Evolutionary conservation across 2,329 filamentous ascomycete species (phyloP).

Genomic region (Paracoccidioides lutzii): DNA sequence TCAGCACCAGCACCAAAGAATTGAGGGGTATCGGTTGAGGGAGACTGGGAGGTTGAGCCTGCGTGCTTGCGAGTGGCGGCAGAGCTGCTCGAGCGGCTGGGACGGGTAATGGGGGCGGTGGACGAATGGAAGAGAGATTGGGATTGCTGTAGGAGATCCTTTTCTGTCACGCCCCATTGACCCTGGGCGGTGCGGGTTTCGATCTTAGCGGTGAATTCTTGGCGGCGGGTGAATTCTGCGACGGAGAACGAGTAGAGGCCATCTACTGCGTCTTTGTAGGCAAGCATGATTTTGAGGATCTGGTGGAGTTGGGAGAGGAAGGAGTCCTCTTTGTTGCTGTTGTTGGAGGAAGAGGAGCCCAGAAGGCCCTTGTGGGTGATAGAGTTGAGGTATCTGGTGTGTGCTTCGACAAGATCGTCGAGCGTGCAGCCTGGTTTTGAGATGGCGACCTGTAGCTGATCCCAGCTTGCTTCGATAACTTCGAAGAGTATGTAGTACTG

Average conservation of each 20-base stretch:
- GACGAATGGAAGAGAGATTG: background rate
- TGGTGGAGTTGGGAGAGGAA: slow-evolving; percentile 89
- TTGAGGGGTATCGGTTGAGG: slow-evolving; percentile 12
- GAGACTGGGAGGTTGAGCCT: slow-evolving; percentile 9
- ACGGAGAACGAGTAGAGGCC: slow-evolving; percentile 90
- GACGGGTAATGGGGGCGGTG: slow-evolving; percentile 14
- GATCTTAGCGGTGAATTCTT: slow-evolving; percentile 65
- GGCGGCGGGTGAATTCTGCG: slow-evolving; percentile 82
- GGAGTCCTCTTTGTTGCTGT: slow-evolving; percentile 51
- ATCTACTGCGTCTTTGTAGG: slow-evolving; percentile 86
- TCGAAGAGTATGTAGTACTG: slow-evolving; percentile 99
- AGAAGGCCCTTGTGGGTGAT: slow-evolving; percentile 95
- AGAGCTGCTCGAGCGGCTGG: slow-evolving; percentile 15
- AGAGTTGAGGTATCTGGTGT: slow-evolving; percentile 77
- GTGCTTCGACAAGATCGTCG: slow-evolving; percentile 86
- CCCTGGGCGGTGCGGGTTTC: slow-evolving; percentile 54
- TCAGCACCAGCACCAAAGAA: background rate
- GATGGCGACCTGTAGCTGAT: slow-evolving; percentile 70
- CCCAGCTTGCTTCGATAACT: slow-evolving; percentile 94
- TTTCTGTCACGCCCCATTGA: slow-evolving; percentile 50
- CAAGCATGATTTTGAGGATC: slow-evolving; percentile 83
- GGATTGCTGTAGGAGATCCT: slow-evolving; percentile 27
- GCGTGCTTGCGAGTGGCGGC: background rate
- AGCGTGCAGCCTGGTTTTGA: slow-evolving; percentile 77
- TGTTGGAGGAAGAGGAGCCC: slow-evolving; percentile 44